Base-by-base conservation (phyloP, 495 filamentous ascomycete species). In the Neurospora sp. region DNA sequence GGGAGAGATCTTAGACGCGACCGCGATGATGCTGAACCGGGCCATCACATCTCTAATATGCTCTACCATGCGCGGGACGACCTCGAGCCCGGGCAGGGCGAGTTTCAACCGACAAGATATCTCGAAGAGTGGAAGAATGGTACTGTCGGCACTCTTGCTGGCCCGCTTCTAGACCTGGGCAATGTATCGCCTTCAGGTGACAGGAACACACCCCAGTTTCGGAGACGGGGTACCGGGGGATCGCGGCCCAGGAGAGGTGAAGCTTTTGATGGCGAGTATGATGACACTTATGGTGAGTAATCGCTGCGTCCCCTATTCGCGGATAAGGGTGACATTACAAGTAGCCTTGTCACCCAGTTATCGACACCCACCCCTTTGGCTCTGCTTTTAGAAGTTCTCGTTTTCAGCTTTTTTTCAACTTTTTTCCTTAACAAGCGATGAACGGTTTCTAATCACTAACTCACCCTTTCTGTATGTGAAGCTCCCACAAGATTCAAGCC, bases 401-500 rank as follows among this genome's bases (percentile, higher is more conserved):
- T 8, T 6, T 44, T 44, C 16, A 6, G 4, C 35, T 7, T 37
- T 37, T 37, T 5, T 41, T 10, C 1, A 4, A 2, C 7, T 8
- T 44, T 45, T 8, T n/a, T n/a, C 3, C 2, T 17, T 35, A 2
- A 6, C 53, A 16, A 17, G 12, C 14, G 1, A 65, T 35, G 14
- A 8, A 17, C 3, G 14, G 27, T 16, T 35, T 65, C 22, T 31
- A 35, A 8, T 31, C 12, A 37, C 53, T 65, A 65, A 65, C 76
- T 76, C 69, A 76, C 65, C n/a, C 61, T 41, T 40, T 48, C 40
- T 10, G 31, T 20, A 4, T 73, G 1, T 73, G 78, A 77, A 87
- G 86, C 81, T 68, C 85, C 86, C 45, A 92, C 93, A 38, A 85
- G 84, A 72, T 99, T 97, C 82, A 90, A 90, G 71, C 96, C 96